Evolutionary conservation across 495 filamentous ascomycete genomes (phyloP).

Genomic region (Evansstolkia leycettana): DNA sequence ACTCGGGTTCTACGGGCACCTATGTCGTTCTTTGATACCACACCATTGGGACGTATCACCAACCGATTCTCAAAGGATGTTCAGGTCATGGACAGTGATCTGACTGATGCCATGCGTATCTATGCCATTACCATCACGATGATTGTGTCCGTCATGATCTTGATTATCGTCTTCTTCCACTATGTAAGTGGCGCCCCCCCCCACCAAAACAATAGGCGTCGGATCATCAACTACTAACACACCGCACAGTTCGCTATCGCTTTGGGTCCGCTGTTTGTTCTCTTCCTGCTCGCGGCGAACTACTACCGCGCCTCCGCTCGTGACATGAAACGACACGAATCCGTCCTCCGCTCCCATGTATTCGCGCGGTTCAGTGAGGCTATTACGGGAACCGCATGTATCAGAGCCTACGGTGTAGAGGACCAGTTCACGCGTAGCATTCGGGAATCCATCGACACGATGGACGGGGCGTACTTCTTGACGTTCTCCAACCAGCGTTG

Average conservation of each 20-base stretch:
- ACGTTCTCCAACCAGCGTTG: slow-evolving; percentile 92
- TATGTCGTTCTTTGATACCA: slow-evolving; percentile 97
- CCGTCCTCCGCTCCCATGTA: slow-evolving; percentile 72
- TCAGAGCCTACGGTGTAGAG: slow-evolving; percentile 78
- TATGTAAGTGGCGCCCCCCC: slow-evolving; percentile 50
- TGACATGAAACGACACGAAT: slow-evolving; percentile 88
- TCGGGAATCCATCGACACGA: slow-evolving; percentile 62
- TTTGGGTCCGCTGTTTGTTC: slow-evolving; percentile 61
- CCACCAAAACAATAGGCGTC: too few species aligned
- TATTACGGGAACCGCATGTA: slow-evolving; percentile 67
- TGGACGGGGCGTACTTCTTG: slow-evolving; percentile 88
- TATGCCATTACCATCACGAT: slow-evolving; percentile 77
- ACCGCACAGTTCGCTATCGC: slow-evolving; percentile 62
- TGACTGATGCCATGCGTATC: slow-evolving; percentile 86
- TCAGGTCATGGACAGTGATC: slow-evolving; percentile 87
- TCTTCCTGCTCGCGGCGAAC: slow-evolving; percentile 72
- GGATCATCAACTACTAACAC: too few species aligned
- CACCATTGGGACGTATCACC: slow-evolving; percentile 88
- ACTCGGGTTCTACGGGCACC: slow-evolving; percentile 71
- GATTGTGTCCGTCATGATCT: slow-evolving; percentile 65
- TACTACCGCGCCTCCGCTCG: slow-evolving; percentile 88
- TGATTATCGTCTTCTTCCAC: slow-evolving; percentile 88
- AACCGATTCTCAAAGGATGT: slow-evolving; percentile 96
- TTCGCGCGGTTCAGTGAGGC: slow-evolving; percentile 90
- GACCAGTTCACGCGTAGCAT: slow-evolving; percentile 59